phyloP scores from a whole-genome alignment of 2,329 filamentous ascomycete species.

The Tolypocladium tundrense region DNA sequence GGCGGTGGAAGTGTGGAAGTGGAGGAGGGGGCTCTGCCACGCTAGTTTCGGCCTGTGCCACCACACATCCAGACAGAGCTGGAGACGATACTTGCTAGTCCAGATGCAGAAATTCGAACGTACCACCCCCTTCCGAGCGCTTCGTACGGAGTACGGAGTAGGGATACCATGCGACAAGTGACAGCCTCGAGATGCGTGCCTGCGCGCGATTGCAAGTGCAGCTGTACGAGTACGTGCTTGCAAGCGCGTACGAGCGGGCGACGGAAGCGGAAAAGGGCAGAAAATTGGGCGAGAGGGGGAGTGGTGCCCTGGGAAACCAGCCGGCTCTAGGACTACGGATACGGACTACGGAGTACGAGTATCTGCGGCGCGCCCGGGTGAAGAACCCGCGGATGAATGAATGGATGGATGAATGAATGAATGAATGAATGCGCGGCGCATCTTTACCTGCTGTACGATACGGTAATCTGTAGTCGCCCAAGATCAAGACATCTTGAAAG shows the following conservation, averaged over 20 bases:
- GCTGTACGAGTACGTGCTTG: no score
- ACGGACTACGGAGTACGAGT: no score
- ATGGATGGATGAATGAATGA: not conserved
- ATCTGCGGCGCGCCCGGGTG: not conserved
- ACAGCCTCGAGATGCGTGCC: not conserved
- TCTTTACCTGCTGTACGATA: not conserved
- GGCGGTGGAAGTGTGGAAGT: not conserved
- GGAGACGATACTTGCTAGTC: not conserved
- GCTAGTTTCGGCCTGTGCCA: not conserved
- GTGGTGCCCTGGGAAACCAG: not conserved
- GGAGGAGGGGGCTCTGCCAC: not conserved
- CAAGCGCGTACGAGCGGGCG: not conserved
- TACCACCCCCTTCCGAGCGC: not conserved
- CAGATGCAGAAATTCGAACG: not conserved
- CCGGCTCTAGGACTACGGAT: not conserved
- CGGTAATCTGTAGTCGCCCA: no score
- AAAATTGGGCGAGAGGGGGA: no score
- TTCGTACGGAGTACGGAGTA: no score
- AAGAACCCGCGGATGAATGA: not conserved
- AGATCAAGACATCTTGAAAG: not conserved
- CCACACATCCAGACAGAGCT: not conserved
- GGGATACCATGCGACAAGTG: not conserved
- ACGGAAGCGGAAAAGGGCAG: not conserved
- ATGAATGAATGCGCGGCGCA: not conserved
- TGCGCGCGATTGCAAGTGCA: no score